Percentiles rank a stretch among this genome's conserved stretches.
Evolutionary conservation across 2,329 filamentous ascomycete species (phyloP).

Genomic region (Pseudophaeomoniella oleicola): DNA sequence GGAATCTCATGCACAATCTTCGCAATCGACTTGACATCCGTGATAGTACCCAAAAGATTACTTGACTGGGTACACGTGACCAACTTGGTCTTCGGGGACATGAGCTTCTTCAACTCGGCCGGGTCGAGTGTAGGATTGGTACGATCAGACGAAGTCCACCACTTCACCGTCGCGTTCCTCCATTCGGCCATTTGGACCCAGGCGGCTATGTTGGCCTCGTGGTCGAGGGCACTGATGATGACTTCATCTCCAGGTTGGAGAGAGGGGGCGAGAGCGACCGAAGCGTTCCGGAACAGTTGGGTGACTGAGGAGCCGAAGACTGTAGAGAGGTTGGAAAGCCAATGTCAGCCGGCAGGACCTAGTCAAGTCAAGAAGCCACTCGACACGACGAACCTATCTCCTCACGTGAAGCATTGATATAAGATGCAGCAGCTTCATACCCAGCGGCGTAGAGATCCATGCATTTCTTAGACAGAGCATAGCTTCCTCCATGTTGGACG

Average conservation of each 20-base stretch:
- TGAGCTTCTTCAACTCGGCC: conserved; percentile 39
- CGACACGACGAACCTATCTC: conserved; percentile 42
- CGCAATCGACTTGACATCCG: conserved; percentile 24
- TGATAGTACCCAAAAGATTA: conserved; percentile 60
- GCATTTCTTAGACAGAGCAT: conserved; percentile 44
- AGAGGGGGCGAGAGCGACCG: conserved; percentile 28
- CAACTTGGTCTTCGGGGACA: conserved; percentile 51
- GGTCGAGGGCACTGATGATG: conserved; percentile 57
- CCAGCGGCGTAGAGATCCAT: conserved; percentile 46
- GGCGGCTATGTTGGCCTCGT: conserved; percentile 62
- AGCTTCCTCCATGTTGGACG: conserved; percentile 62
- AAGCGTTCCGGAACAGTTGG: conserved; percentile 60
- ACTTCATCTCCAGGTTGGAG: conserved; percentile 49
- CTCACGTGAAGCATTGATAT: conserved; percentile 51
- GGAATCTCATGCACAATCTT: conserved; percentile 26
- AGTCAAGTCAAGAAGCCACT: conserved; percentile 7
- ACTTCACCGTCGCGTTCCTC: conserved; percentile 48
- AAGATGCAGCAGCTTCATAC: conserved; percentile 50
- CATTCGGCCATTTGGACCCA: conserved; percentile 56
- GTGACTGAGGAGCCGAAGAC: conserved; percentile 63
- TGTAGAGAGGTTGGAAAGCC: no score
- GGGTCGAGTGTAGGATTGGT: conserved; percentile 45
- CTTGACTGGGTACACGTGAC: conserved; percentile 61
- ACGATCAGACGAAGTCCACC: conserved; percentile 45
- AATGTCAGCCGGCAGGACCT: no score